Evolutionary conservation across 2,329 filamentous ascomycete species (phyloP).

Genomic region (Claviceps arundinis): DNA sequence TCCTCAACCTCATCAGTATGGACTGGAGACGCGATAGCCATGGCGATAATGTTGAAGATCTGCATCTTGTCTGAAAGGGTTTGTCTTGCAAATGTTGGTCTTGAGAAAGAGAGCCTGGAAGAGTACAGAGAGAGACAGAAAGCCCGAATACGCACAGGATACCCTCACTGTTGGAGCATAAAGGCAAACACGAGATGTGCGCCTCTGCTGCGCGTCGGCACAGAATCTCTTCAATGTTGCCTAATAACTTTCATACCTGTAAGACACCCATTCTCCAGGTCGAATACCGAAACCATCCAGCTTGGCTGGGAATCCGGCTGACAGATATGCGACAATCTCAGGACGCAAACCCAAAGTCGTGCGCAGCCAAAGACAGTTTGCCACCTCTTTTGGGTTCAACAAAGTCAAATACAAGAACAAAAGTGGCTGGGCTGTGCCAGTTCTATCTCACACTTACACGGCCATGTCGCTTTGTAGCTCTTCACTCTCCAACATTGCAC

Average conservation of each 20-base stretch:
- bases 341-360: neutral
- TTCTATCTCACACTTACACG: neutral
- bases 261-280: neutral
- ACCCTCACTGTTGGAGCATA: too few relatives aligned
- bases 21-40: too few relatives aligned
- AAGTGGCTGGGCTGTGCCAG: neutral
- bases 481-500: conserved; percentile 9
- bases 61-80: too few relatives aligned
- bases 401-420: neutral
- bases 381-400: neutral
- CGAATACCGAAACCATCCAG: neutral
- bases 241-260: neutral
- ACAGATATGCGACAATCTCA: neutral
- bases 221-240: too few relatives aligned
- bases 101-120: too few relatives aligned
- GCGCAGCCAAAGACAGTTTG: neutral
- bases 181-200: too few relatives aligned
- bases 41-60: too few relatives aligned
- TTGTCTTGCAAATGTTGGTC: too few relatives aligned
- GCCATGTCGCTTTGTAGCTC: conserved; percentile 14
- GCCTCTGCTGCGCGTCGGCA: too few relatives aligned
- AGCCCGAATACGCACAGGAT: too few relatives aligned
- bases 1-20: too few relatives aligned
- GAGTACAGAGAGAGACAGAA: too few relatives aligned
- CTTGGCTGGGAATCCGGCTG: neutral